Percentiles rank a stretch among this genome's conserved stretches.
phyloP scores from a whole-genome alignment of 75 land plant genomes.

The Isoetes taiwanensis region DNA sequence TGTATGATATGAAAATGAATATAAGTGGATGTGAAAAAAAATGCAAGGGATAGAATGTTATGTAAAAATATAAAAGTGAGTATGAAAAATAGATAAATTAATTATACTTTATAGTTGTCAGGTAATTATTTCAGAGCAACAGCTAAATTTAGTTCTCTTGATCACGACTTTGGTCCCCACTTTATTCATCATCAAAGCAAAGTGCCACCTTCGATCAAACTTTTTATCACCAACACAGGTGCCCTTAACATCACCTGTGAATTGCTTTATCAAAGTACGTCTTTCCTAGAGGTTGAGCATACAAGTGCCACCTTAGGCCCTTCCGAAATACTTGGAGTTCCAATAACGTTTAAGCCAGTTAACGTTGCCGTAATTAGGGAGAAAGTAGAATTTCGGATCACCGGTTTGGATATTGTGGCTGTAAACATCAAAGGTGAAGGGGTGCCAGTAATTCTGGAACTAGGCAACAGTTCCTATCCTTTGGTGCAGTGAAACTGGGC shows the following conservation, averaged over 20 bases:
- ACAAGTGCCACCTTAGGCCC: conserved; percentile 6
- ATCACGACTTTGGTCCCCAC: conserved; percentile 19
- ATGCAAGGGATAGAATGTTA: too few species aligned
- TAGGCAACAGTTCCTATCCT: conserved; percentile 9
- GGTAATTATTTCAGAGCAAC: conserved; percentile 14
- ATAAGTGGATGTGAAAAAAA: too few species aligned
- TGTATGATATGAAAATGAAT: too few species aligned
- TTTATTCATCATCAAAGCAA: conserved; percentile 8
- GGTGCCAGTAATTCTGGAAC: conserved; percentile 17
- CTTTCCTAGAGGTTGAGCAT: conserved; percentile 11
- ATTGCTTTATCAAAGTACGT: conserved; percentile 11
- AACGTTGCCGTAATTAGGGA: conserved; percentile 11
- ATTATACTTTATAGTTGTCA: conserved; percentile 5
- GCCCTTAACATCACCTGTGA: conserved; percentile 9
- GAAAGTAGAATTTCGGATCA: conserved; percentile 9
- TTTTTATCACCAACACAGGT: conserved; percentile 11
- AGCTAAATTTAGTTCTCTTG: conserved; percentile 12
- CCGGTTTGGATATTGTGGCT: conserved; percentile 15
- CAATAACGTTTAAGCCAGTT: conserved; percentile 12
- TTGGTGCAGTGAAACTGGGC: conserved; percentile 10
- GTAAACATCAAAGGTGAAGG: conserved; percentile 18
- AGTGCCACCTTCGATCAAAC: conserved; percentile 13
- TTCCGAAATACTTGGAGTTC: conserved; percentile 7
- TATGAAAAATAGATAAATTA: too few species aligned
- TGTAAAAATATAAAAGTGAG: too few species aligned